Percentiles rank a stretch among this genome's conserved stretches.
These are phyloP conservation scores for Botryosphaeria dothidea DNA, from an alignment of 2,329 filamentous ascomycete species.

Conservation along the genomic window DNA sequence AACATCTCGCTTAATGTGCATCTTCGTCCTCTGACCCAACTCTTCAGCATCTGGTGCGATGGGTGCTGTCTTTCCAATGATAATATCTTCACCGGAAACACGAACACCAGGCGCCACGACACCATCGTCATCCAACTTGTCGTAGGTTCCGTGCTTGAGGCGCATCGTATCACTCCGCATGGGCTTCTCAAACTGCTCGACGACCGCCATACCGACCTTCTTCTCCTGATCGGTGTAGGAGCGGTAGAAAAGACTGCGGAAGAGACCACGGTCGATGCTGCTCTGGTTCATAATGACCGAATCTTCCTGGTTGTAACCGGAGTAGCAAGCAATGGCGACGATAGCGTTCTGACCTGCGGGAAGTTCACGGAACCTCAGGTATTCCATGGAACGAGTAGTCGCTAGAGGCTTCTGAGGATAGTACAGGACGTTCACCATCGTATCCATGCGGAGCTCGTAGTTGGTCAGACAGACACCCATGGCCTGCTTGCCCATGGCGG, in stretches of 20 bases:
- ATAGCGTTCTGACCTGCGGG: conserved; percentile 98
- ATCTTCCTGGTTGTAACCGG: conserved; percentile 99
- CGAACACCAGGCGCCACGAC: conserved; percentile 91
- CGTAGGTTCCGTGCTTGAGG: conserved; percentile 92
- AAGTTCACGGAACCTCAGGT: conserved; percentile 94
- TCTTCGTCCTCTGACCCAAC: conserved; percentile 84
- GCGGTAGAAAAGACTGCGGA: conserved; percentile 96
- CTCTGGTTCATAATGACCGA: conserved; percentile 99
- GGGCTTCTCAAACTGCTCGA: conserved; percentile 95
- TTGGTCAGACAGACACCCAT: conserved; percentile 99
- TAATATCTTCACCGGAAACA: conserved; percentile 96
- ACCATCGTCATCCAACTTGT: conserved; percentile 96
- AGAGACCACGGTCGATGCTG: conserved; percentile 94
- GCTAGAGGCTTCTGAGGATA: conserved; percentile 97
- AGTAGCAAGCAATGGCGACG: conserved; percentile 95
- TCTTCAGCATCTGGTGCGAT: conserved; percentile 92
- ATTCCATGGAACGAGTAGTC: conserved; percentile 97
- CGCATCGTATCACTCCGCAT: conserved; percentile 84
- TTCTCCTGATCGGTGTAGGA: conserved; percentile 98
- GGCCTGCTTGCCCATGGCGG: conserved; percentile 99
- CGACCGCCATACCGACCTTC: conserved; percentile 86
- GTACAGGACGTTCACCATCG: conserved; percentile 98
- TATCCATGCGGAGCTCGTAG: conserved; percentile 96
- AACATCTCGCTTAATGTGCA: conserved; percentile 91
- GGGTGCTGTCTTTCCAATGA: conserved; percentile 97